Conservation (phyloP, 805 yeast genomes). For the Saccharomycopsis sp. region DNA sequence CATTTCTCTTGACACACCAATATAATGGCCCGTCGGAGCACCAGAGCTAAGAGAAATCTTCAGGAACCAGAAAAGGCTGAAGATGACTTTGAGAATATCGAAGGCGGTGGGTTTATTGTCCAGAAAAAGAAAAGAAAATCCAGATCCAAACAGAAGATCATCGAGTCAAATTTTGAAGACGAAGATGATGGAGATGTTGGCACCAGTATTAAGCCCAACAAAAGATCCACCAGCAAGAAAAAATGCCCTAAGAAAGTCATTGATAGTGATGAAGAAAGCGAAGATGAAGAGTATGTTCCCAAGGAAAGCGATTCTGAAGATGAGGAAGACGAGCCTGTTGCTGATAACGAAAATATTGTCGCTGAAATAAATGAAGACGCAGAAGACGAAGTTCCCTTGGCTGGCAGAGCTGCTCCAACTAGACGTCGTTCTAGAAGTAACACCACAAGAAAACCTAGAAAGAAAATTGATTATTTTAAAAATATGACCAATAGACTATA, state of each 20-base stretch:
- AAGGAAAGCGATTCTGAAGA: conserved; percentile 30
- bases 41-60: too few species aligned
- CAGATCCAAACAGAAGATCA: background rate
- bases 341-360: conserved; percentile 17
- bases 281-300: conserved; percentile 14
- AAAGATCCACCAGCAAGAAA: too few species aligned
- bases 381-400: conserved; percentile 28
- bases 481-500: conserved; percentile 59
- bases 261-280: conserved; percentile 19
- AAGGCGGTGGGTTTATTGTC: conserved; percentile 16
- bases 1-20: too few species aligned
- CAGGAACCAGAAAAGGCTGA: too few species aligned
- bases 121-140: conserved; percentile 10
- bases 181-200: conserved; percentile 21
- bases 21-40: too few species aligned
- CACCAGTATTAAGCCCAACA: too few species aligned
- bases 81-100: conserved; percentile 7
- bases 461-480: conserved; percentile 54
- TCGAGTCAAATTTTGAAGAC: conserved; percentile 4
- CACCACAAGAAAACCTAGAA: conserved; percentile 27
- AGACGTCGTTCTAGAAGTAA: conserved; percentile 13
- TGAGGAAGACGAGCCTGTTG: conserved; percentile 26
- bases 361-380: conserved; percentile 27
- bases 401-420: conserved; percentile 13
- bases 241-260: conserved; percentile 1